A percentile compares a stretch with the other conserved stretches of the same genome.
Conservation (phyloP, 2,329 filamentous ascomycete species). For the Sporothrix brunneoviolacea region DNA sequence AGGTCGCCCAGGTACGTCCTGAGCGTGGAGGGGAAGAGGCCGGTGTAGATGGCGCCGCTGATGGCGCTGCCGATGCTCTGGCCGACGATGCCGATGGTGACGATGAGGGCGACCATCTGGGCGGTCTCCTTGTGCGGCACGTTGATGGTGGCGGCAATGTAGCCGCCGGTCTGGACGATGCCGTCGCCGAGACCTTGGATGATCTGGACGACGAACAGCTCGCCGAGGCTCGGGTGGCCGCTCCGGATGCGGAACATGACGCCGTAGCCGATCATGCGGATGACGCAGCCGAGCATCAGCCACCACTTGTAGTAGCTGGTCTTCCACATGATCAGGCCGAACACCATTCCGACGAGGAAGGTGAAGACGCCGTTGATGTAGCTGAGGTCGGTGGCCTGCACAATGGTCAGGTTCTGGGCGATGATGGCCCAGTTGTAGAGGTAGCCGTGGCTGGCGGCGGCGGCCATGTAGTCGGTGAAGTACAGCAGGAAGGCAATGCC, state of each 20-base stretch:
- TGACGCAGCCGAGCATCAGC: slow-evolving; percentile 11
- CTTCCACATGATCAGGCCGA: slow-evolving; percentile 12
- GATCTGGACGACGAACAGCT: slow-evolving; percentile 12
- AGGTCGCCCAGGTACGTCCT: slow-evolving; percentile 7
- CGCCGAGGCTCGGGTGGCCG: slow-evolving; percentile 2
- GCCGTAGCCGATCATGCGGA: slow-evolving; percentile 15
- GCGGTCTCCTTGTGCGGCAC: slow-evolving; percentile 13
- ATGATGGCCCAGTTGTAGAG: slow-evolving; percentile 14
- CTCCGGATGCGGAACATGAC: slow-evolving; percentile 13
- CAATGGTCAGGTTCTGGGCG: slow-evolving; percentile 9
- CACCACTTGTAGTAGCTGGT: slow-evolving; percentile 14
- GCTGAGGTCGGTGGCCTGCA: slow-evolving; percentile 10
- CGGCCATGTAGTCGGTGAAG: slow-evolving; percentile 19
- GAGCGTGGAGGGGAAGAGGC: slow-evolving; percentile 6
- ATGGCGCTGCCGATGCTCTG: slow-evolving; percentile 13
- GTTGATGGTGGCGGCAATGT: slow-evolving; percentile 12
- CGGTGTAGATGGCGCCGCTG: slow-evolving; percentile 17
- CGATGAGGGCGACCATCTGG: slow-evolving; percentile 13
- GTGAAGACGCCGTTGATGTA: slow-evolving; percentile 14
- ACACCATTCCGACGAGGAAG: slow-evolving; percentile 12
- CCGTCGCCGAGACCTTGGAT: slow-evolving; percentile 11
- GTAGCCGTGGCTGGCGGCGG: slow-evolving; percentile 11
- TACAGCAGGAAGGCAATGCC: slow-evolving; percentile 33
- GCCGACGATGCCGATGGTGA: slow-evolving; percentile 12
- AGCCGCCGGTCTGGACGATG: slow-evolving; percentile 13